Conservation (phyloP, 2,329 filamentous ascomycete genomes). For the Decorospora gaudefroyi region DNA sequence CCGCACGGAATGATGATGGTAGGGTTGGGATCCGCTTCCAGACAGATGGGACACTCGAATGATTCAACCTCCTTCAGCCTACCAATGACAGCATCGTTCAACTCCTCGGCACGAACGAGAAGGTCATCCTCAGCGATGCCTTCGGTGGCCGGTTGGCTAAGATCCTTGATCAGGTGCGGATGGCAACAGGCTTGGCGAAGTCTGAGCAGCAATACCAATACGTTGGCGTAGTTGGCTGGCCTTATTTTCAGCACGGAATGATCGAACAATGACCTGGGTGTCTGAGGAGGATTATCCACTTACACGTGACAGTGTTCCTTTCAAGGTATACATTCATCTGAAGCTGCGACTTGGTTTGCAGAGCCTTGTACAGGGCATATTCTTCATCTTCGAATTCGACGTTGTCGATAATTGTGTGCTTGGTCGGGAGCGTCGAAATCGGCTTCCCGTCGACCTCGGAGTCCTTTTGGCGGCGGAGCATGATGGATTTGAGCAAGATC, state of each 20-base stretch:
- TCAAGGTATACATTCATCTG: conserved; percentile 78
- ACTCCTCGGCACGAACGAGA: conserved; percentile 63
- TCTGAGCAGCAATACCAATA: conserved; percentile 77
- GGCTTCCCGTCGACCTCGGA: conserved; percentile 79
- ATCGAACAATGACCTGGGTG: neutral
- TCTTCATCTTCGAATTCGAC: conserved; percentile 71
- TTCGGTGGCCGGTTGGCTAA: conserved; percentile 67
- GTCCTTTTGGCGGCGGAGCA: conserved; percentile 80
- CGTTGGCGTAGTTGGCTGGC: conserved; percentile 71
- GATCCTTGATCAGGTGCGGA: conserved; percentile 70
- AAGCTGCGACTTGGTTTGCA: conserved; percentile 69
- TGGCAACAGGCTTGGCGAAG: conserved; percentile 83
- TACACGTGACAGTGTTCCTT: conserved; percentile 65
- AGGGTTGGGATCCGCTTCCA: conserved; percentile 74
- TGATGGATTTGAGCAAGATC: conserved; percentile 74
- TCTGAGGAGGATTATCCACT: conserved; percentile 4
- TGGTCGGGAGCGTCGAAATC: conserved; percentile 69
- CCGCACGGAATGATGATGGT: conserved; percentile 82
- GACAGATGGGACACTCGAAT: conserved; percentile 83
- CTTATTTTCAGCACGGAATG: conserved; percentile 7
- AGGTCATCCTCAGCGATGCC: conserved; percentile 59
- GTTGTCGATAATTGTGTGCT: conserved; percentile 64
- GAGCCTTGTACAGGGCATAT: conserved; percentile 63
- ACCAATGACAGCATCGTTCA: conserved; percentile 65
- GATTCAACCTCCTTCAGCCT: conserved; percentile 64